phyloP scores from a whole-genome alignment of 371 early-diverging fungal species.

The Mortierella sp. region DNA sequence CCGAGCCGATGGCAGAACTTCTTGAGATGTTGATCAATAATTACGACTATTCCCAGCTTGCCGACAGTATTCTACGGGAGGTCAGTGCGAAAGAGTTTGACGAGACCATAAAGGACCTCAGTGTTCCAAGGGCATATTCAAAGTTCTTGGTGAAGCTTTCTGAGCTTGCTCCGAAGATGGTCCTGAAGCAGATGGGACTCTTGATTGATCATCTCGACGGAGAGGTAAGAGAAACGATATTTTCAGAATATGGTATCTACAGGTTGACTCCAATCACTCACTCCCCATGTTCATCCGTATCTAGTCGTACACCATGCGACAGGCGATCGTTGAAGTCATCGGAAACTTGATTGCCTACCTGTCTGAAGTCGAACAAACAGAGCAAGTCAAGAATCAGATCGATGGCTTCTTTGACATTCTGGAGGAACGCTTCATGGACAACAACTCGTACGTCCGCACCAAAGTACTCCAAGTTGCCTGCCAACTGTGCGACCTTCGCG shows the following conservation, averaged over 20 bases:
- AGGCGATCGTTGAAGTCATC: slow-evolving; percentile 87
- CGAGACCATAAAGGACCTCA: slow-evolving; percentile 69
- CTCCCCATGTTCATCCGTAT: background rate
- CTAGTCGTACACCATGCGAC: slow-evolving; percentile 86
- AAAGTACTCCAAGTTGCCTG: slow-evolving; percentile 88
- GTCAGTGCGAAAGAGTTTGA: slow-evolving; percentile 72
- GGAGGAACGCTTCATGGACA: slow-evolving; percentile 91
- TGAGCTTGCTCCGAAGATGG: slow-evolving; percentile 79
- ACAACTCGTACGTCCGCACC: slow-evolving; percentile 81
- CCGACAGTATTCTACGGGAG: slow-evolving; percentile 84
- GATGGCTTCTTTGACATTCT: slow-evolving; percentile 86
- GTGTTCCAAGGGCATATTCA: slow-evolving; percentile 85
- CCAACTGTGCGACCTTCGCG: slow-evolving; percentile 76
- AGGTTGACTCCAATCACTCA: background rate
- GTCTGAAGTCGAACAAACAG: slow-evolving; percentile 70
- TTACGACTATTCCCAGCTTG: slow-evolving; percentile 76
- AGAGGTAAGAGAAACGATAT: slow-evolving; percentile 64
- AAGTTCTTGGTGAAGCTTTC: slow-evolving; percentile 86
- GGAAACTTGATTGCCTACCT: slow-evolving; percentile 82
- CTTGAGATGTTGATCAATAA: slow-evolving; percentile 71
- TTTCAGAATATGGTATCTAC: too few species aligned
- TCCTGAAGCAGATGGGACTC: slow-evolving; percentile 87
- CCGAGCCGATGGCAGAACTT: slow-evolving; percentile 92
- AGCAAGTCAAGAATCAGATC: slow-evolving; percentile 66
- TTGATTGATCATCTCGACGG: slow-evolving; percentile 88